These are phyloP conservation scores for Xylaria intraflava DNA, from an alignment of 495 filamentous ascomycete genomes.

Conservation along the genomic window DNA sequence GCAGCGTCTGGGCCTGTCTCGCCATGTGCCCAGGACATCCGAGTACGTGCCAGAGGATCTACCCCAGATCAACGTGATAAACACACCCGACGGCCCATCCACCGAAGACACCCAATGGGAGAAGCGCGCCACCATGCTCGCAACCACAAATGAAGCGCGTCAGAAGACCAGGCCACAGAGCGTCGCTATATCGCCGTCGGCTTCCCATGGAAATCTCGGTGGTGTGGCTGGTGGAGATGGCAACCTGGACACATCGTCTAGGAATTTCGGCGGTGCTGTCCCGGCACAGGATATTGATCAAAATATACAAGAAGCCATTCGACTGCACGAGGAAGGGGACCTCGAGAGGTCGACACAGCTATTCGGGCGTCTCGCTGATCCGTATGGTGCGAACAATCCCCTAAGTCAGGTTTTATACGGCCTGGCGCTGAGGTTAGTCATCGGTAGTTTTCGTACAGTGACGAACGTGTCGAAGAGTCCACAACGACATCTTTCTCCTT, in stretches of 20 bases:
- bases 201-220: neutral
- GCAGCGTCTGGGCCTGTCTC: conserved; percentile 61
- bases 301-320: conserved; percentile 93
- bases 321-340: conserved; percentile 77
- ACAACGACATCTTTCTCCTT: no score
- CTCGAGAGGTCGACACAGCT: conserved; percentile 71
- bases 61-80: conserved; percentile 54
- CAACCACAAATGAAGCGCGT: conserved; percentile 53
- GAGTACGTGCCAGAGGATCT: conserved; percentile 71
- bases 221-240: neutral
- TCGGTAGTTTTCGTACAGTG: neutral
- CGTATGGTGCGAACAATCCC: conserved; percentile 79
- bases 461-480: neutral
- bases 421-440: conserved; percentile 75
- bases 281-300: conserved; percentile 53
- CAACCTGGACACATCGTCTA: neutral
- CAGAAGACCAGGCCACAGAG: conserved; percentile 35
- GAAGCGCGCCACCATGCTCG: conserved; percentile 79
- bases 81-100: conserved; percentile 28
- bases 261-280: conserved; percentile 27
- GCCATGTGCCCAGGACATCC: conserved; percentile 54
- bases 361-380: conserved; percentile 84
- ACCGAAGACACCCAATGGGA: conserved; percentile 63
- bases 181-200: conserved; percentile 15
- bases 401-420: conserved; percentile 95